phyloP scores from a whole-genome alignment of 768 basidiomycete species.

The Pisolithus orientalis region DNA sequence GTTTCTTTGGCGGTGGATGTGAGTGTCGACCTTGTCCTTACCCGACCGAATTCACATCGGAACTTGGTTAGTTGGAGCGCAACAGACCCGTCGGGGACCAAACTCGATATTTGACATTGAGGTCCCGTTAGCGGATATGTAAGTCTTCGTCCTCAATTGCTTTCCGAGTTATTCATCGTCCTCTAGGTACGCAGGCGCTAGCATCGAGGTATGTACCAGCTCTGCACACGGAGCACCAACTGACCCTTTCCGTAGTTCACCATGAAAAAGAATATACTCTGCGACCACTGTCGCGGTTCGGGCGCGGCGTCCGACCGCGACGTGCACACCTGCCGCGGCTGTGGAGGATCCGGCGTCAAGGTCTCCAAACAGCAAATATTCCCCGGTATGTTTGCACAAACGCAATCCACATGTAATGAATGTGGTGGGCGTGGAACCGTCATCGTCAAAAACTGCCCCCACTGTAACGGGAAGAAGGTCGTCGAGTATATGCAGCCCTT shows the following conservation, averaged over 20 bases:
- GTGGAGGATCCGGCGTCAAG: slow-evolving; percentile 81
- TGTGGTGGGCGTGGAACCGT: slow-evolving; percentile 81
- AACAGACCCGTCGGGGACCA: slow-evolving; percentile 67
- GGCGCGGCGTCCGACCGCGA: slow-evolving; percentile 88
- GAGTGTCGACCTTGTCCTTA: slow-evolving; percentile 22
- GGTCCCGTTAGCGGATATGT: slow-evolving; percentile 82
- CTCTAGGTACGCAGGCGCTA: slow-evolving; percentile 73
- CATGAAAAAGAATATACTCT: slow-evolving; percentile 86
- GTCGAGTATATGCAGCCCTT: slow-evolving; percentile 75
- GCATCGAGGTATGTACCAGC: slow-evolving; percentile 63
- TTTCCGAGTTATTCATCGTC: slow-evolving; percentile 5
- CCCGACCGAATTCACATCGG: neutral
- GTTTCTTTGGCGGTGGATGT: slow-evolving; percentile 86
- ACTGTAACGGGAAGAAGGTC: slow-evolving; percentile 78
- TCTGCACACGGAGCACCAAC: neutral
- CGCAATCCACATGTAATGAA: slow-evolving; percentile 74
- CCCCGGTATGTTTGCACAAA: slow-evolving; percentile 93
- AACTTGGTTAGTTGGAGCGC: slow-evolving; percentile 15
- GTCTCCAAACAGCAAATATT: slow-evolving; percentile 87
- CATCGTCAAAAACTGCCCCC: slow-evolving; percentile 73
- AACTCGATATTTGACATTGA: slow-evolving; percentile 79
- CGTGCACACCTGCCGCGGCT: slow-evolving; percentile 80
- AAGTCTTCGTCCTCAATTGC: slow-evolving; percentile 17
- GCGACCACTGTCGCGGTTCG: slow-evolving; percentile 94
- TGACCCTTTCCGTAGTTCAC: slow-evolving; percentile 60